Evolutionary conservation across 345 rosid genomes (phyloP).

Genomic region (Salix caprea): DNA sequence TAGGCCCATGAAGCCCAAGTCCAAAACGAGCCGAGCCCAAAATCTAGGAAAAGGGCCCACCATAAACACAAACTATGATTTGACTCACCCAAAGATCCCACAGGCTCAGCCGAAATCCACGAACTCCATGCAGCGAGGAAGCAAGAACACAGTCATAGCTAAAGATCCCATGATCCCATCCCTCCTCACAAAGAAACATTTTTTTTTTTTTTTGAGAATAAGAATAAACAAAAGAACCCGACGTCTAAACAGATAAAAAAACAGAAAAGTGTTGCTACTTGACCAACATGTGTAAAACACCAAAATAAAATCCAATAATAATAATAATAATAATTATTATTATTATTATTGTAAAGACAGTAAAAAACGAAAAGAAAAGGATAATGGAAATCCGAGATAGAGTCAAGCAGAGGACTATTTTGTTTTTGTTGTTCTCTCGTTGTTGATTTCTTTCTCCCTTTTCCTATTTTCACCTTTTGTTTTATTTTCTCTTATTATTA

Average conservation of each 20-base stretch:
- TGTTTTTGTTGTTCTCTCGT: conserved; percentile 11
- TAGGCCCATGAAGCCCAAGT: background rate
- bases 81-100: conserved; percentile 22
- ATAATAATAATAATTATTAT: background rate
- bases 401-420: conserved; percentile 18
- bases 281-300: background rate
- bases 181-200: background rate
- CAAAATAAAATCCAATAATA: background rate
- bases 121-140: background rate
- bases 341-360: background rate
- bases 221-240: background rate
- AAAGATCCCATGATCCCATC: conserved; percentile 4
- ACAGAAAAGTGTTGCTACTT: background rate
- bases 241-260: background rate
- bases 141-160: conserved; percentile 10
- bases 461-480: conserved; percentile 26
- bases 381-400: conserved; percentile 30
- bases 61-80: conserved; percentile 20
- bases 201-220: background rate
- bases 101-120: background rate
- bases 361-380: background rate
- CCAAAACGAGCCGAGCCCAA: background rate
- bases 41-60: conserved; percentile 9
- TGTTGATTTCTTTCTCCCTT: conserved; percentile 20
- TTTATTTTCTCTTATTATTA: background rate